Conservation (phyloP, 768 basidiomycete species). For the Kwoniella sp. region DNA sequence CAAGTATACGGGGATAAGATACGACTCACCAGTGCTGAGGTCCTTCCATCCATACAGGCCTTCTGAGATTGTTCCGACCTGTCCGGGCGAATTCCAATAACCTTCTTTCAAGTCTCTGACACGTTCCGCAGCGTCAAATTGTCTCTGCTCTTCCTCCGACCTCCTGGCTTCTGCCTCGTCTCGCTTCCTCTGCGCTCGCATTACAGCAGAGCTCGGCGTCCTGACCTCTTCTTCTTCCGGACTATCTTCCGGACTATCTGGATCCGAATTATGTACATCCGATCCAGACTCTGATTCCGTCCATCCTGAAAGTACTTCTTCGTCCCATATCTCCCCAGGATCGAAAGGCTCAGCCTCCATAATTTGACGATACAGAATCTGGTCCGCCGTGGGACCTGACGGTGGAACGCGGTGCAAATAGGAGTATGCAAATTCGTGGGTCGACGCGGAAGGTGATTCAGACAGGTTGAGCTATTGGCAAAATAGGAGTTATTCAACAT, state of each 20-base stretch:
- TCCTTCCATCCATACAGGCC: conserved; percentile 41
- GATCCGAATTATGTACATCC: conserved; percentile 1
- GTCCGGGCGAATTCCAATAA: conserved; percentile 36
- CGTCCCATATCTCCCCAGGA: conserved; percentile 33
- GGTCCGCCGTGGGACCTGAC: conserved; percentile 35
- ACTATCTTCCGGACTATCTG: conserved; percentile 15
- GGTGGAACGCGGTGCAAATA: conserved; percentile 24
- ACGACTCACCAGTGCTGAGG: conserved; percentile 31
- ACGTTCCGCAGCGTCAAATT: conserved; percentile 18
- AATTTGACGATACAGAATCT: conserved; percentile 42
- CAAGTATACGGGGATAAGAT: not conserved
- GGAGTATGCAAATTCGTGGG: conserved; percentile 31
- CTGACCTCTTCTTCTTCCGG: conserved; percentile 21
- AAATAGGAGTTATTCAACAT: no score
- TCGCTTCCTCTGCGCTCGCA: conserved; percentile 10
- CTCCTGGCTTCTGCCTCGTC: conserved; percentile 1
- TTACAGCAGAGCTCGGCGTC: conserved; percentile 15
- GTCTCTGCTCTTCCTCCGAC: conserved; percentile 19
- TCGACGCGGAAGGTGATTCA: conserved; percentile 16
- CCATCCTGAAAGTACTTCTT: conserved; percentile 43
- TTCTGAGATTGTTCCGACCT: conserved; percentile 6
- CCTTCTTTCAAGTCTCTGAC: conserved; percentile 20
- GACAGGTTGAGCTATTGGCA: conserved; percentile 43
- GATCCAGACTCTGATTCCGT: conserved; percentile 33
- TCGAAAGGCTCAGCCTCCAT: conserved; percentile 45